A percentile compares a stretch with the other conserved stretches of the same genome.
phyloP scores from a whole-genome alignment of 805 yeast species.

The Zygoascus biomembranicola region DNA sequence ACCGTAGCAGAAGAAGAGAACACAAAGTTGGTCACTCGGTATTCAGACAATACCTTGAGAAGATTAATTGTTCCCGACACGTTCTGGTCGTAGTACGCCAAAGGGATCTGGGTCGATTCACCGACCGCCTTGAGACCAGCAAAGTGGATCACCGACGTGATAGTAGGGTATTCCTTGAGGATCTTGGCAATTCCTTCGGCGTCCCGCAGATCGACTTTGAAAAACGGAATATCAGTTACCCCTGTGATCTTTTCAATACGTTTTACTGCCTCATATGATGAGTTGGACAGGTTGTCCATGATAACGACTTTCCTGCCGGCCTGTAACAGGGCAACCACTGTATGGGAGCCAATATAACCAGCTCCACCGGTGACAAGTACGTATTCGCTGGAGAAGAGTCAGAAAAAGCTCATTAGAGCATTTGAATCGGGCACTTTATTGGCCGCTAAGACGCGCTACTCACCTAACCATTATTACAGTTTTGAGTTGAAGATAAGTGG shows the following conservation, averaged over 20 bases:
- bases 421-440: too few species aligned
- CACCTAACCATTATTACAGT: too few species aligned
- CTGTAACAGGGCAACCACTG: conserved; percentile 52
- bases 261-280: conserved; percentile 57
- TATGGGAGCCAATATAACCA: conserved; percentile 80
- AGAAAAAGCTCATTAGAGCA: too few species aligned
- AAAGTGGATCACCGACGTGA: conserved; percentile 62
- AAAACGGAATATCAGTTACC: conserved; percentile 39
- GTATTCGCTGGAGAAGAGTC: conserved; percentile 20
- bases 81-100: conserved; percentile 60
- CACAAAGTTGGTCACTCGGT: conserved; percentile 46
- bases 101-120: conserved; percentile 61
- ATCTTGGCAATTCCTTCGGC: conserved; percentile 39
- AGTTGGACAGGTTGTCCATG: conserved; percentile 60
- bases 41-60: conserved; percentile 42
- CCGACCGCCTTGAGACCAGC: conserved; percentile 83
- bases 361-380: conserved; percentile 80
- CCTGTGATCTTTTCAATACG: conserved; percentile 50
- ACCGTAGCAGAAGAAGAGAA: conserved; percentile 79
- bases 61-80: conserved; percentile 56
- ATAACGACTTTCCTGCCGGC: conserved; percentile 64
- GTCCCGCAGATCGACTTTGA: conserved; percentile 51
- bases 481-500: too few species aligned
- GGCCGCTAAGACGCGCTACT: too few species aligned
- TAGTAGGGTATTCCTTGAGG: conserved; percentile 38